These are phyloP conservation scores for Priceomyces medius DNA, from an alignment of 805 yeast species.

Conservation along the genomic window DNA sequence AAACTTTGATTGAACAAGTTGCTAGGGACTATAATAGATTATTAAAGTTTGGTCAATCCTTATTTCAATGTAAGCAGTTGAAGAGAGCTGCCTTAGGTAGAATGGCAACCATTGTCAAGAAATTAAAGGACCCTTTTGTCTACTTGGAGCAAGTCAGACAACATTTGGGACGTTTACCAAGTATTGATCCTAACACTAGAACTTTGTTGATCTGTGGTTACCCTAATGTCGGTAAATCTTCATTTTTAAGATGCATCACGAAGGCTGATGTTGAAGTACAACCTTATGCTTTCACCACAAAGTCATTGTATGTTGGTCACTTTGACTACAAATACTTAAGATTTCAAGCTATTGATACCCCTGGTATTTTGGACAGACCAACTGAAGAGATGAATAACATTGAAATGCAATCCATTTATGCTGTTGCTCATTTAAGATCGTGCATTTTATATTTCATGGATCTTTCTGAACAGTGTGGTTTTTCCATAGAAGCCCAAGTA, in stretches of 20 bases:
- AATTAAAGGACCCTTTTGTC: conserved; percentile 87
- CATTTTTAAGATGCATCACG: conserved; percentile 88
- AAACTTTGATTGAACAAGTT: conserved; percentile 91
- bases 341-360: conserved; percentile 98
- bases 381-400: conserved; percentile 99
- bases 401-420: conserved; percentile 99
- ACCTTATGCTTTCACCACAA: conserved; percentile 99
- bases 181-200: conserved; percentile 98
- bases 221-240: conserved; percentile 98
- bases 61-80: conserved; percentile 97
- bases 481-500: conserved; percentile 95
- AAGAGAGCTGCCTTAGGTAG: conserved; percentile 99
- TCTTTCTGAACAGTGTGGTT: conserved; percentile 98
- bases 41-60: conserved; percentile 94
- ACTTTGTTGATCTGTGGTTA: conserved; percentile 96
- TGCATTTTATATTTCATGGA: conserved; percentile 98
- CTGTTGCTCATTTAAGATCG: conserved; percentile 96
- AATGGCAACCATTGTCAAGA: conserved; percentile 97
- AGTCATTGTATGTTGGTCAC: conserved; percentile 96
- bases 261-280: conserved; percentile 99
- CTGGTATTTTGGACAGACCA: conserved; percentile 98
- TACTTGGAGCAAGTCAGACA: conserved; percentile 98
- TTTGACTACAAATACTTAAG: conserved; percentile 96
- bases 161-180: conserved; percentile 96
- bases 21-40: conserved; percentile 92